Evolutionary conservation across 116 monocot species (phyloP), one percentile per base, ranked within the genome.

Genomic region (Dioscorea cayenensis): DNA sequence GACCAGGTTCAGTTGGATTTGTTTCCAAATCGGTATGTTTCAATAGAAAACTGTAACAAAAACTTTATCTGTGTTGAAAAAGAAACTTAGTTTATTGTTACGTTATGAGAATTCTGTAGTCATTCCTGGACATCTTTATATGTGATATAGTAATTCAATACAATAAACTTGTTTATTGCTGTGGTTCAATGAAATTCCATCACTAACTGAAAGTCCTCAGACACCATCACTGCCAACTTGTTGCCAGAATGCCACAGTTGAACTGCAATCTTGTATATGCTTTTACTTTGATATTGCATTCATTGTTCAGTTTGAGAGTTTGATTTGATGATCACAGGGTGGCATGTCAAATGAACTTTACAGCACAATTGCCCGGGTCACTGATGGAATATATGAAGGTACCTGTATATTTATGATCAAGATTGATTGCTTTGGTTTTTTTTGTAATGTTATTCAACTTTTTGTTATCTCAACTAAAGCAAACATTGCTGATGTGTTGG

Each of bases 301-400:
- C 17, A 16, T 55, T 55, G 55, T n/a, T 55, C 55, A 55, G 13
- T 2, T 55, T 55, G n/a, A 55, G 55, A n/a, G 17, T 55, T 55
- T n/a, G 16, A 55, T 55, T n/a, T 55, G 55, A 55, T 55, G 55
- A 55, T 66, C 32, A 69, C 82, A 94, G 91, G 99, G 99, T 23
- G 99, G 99, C 63, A 99, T 99, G 99, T 99, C 99, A 70, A 94
- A 99, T 79, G 99, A 94, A 78, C 71, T 94, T 60, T 94, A 91
- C 72, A 99, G 81, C 78, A 99, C 91, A 38, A 94, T 99, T 87
- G 99, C 94, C 68, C 91, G 91, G 63, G 94, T 99, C 28, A 99
- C 91, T 28, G 91, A 99, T 87, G 94, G 94, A 77, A 99, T 99
- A 75, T 99, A 94, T 78, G 99, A 94, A 99, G 94, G 99, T 94